Base-by-base conservation (phyloP, 805 yeast species). In the Zygoascus bituminiphila region DNA sequence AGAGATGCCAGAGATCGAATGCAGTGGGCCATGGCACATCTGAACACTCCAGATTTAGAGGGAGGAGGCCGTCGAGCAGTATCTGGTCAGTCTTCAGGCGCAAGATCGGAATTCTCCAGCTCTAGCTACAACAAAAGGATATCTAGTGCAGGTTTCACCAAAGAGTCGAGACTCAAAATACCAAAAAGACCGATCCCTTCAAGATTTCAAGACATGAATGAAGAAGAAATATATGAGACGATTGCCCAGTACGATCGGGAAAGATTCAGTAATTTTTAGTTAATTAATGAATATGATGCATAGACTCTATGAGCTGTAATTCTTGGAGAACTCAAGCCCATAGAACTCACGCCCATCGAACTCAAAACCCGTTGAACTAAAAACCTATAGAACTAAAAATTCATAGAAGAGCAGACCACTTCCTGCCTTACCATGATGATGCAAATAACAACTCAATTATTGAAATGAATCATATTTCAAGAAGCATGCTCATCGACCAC, bases 121-220 rank as follows among this genome's bases (percentile, higher is more conserved):
- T 17, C 20, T 2, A 15, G 36, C 15, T 31, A 37, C 25, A 42
- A 44, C 40, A 39, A 45, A 39, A 47, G 46, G 20, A 53, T 53
- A 21, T 38, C 45, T 21, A 49, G 56, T 33, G 56, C 56, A 10
- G 56, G 56, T 12, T 53, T 53, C 25, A 47, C 56, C 14, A 43
- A 46, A 26, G 55, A 52, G 22, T 20, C 48, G 8, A 41, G 42
- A 37, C 17, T 23, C 21, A 40, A 40, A 17, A 14, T 29, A 15
- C 33, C 33, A 29, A 29, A 29, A 29, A 29, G 33, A 29, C 33
- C 33, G 4, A 29, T 12, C n/a, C 33, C 33, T 12, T 15, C 10
- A 29, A 29, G n/a, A 6, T 29, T 29, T 29, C 33, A 29, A 15
- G 31, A 41, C 26, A 41, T 10, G 17, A 26, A 21, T 20, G 46